phyloP scores from a whole-genome alignment of 2,329 filamentous ascomycete species.

The Domatiomyces catenatus region DNA sequence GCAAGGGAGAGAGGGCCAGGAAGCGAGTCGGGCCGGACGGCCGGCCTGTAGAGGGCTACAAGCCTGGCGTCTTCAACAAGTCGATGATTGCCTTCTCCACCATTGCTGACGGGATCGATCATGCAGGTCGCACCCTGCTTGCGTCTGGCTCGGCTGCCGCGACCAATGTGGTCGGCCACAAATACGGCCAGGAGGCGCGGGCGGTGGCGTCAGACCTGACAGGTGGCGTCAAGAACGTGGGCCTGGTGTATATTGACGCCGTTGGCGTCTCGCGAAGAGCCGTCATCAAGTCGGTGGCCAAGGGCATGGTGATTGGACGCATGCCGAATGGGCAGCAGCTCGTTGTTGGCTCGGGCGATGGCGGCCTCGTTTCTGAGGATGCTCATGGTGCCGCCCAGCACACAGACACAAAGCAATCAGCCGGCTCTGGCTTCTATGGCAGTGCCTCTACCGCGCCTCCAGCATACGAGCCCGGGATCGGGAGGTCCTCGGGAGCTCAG shows the following conservation, averaged over 20 bases:
- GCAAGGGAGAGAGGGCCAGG: slow-evolving; percentile 42
- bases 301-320: slow-evolving; percentile 58
- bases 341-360: slow-evolving; percentile 33
- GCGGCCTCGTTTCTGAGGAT: slow-evolving; percentile 23
- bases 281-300: slow-evolving; percentile 85
- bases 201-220: slow-evolving; percentile 60
- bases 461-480: slow-evolving; percentile 15
- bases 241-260: slow-evolving; percentile 92
- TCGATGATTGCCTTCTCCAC: slow-evolving; percentile 93
- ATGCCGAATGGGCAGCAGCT: slow-evolving; percentile 35
- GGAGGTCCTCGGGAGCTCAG: slow-evolving; percentile 18
- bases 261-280: slow-evolving; percentile 80
- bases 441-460: slow-evolving; percentile 8
- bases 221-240: slow-evolving; percentile 86
- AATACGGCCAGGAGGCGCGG: slow-evolving; percentile 74
- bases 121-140: slow-evolving; percentile 66
- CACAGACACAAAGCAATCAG: background rate
- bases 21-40: slow-evolving; percentile 57
- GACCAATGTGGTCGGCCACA: slow-evolving; percentile 73
- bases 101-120: slow-evolving; percentile 81
- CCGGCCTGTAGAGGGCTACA: slow-evolving; percentile 49
- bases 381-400: slow-evolving; percentile 4
- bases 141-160: slow-evolving; percentile 62
- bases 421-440: slow-evolving; percentile 4
- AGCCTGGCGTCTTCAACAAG: slow-evolving; percentile 88